Evolutionary conservation across 2,329 filamentous ascomycete species (phyloP).

Genomic region (Penicillium sp.): DNA sequence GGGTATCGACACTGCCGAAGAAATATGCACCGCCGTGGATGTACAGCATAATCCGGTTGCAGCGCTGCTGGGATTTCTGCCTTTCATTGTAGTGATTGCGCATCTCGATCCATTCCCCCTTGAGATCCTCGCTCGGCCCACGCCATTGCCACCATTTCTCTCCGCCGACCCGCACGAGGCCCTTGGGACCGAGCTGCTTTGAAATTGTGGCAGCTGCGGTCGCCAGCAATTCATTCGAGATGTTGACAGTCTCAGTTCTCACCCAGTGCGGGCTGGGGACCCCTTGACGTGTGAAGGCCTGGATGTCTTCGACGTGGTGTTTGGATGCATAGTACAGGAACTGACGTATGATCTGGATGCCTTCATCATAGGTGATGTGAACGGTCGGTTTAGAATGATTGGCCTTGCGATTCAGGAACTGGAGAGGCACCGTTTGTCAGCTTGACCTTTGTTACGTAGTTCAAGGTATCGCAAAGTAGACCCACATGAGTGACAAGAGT

Average conservation of each 20-base stretch:
- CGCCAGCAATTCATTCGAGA: constrained; percentile 60
- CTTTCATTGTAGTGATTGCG: constrained; percentile 70
- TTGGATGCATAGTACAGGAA: constrained; percentile 82
- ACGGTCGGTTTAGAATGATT: constrained; percentile 75
- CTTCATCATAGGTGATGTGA: constrained; percentile 91
- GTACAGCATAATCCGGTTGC: constrained; percentile 81
- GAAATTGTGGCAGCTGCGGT: constrained; percentile 63
- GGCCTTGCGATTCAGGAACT: constrained; percentile 78
- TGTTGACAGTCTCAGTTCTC: constrained; percentile 63
- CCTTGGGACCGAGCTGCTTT: constrained; percentile 70
- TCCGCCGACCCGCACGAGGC: constrained; percentile 71
- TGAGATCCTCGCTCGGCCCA: constrained; percentile 58
- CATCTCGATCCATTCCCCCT: constrained; percentile 97
- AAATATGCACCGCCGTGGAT: constrained; percentile 92
- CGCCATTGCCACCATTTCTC: constrained; percentile 88
- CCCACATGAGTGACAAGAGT: constrained; percentile 82
- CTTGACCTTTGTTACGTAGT: not conserved
- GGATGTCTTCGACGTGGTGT: constrained; percentile 87
- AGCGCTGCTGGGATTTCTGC: constrained; percentile 54
- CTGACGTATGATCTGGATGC: constrained; percentile 75
- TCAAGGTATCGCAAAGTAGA: constrained; percentile 11
- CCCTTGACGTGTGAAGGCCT: constrained; percentile 86
- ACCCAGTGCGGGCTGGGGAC: constrained; percentile 88
- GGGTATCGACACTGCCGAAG: constrained; percentile 92
- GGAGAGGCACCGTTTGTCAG: constrained; percentile 6